A percentile compares a stretch with the other conserved stretches of the same genome.
These are phyloP conservation scores for Colletotrichum zoysiae DNA, from an alignment of 2,329 filamentous ascomycete genomes.

Conservation along the genomic window DNA sequence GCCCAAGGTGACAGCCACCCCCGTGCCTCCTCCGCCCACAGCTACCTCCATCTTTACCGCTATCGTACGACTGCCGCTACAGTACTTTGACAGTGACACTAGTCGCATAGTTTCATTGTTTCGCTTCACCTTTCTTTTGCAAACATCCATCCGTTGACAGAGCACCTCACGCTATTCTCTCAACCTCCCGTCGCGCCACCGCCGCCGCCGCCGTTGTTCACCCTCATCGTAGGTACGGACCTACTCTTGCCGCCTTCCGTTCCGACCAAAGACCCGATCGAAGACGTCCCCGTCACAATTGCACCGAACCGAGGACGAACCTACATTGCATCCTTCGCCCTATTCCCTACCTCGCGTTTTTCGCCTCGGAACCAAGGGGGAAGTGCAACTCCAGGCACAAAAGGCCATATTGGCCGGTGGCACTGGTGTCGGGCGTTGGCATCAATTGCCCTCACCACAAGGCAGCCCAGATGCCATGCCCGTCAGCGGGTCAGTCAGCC, in stretches of 20 bases:
- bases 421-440: constrained; percentile 42
- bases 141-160: constrained; percentile 17
- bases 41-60: not conserved
- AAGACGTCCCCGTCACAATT: constrained; percentile 7
- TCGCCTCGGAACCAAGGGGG: not conserved
- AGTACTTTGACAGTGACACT: constrained; percentile 14
- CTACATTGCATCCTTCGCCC: not conserved
- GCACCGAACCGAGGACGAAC: not conserved
- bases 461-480: constrained; percentile 60
- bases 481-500: constrained; percentile 53
- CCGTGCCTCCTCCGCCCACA: constrained; percentile 4
- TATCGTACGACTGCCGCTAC: constrained; percentile 1
- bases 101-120: constrained; percentile 4
- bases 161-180: constrained; percentile 8
- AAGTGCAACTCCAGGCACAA: not conserved
- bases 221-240: constrained; percentile 9
- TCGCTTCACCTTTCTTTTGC: constrained; percentile 22
- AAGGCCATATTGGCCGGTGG: constrained; percentile 35
- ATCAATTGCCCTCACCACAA: constrained; percentile 33
- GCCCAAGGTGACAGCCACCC: constrained; percentile 5
- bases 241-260: not conserved
- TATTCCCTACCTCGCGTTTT: not conserved
- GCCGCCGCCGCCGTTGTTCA: constrained; percentile 7
- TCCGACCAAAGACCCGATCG: constrained; percentile 6
- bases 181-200: constrained; percentile 1